These are phyloP conservation scores for Solanum corneliomulleri DNA, from an alignment of 257 asterid species.

Conservation along the genomic window DNA sequence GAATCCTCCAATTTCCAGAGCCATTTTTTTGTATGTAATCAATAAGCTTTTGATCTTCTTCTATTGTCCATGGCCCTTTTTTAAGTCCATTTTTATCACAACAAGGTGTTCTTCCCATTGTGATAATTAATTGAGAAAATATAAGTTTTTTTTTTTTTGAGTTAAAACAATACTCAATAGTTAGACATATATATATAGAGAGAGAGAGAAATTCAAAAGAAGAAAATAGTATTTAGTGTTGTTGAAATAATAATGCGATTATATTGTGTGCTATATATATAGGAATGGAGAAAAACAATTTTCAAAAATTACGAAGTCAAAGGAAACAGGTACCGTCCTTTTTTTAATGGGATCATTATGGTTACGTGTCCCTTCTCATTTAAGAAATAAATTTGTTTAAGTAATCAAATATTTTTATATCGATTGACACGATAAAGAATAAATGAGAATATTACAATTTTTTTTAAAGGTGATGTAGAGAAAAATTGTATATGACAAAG, in stretches of 20 bases:
- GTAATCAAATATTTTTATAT: neutral
- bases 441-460: neutral
- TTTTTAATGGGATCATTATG: slow-evolving; percentile 21
- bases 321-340: slow-evolving; percentile 56
- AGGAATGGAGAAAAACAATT: neutral
- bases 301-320: slow-evolving; percentile 9
- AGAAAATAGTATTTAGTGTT: neutral
- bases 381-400: neutral
- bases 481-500: neutral
- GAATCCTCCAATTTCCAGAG: slow-evolving; percentile 75
- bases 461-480: neutral
- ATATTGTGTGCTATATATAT: slow-evolving; percentile 1
- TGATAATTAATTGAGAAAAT: neutral
- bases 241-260: neutral
- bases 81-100: slow-evolving; percentile 73
- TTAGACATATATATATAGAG: neutral
- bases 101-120: slow-evolving; percentile 75
- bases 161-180: neutral
- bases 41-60: slow-evolving; percentile 66
- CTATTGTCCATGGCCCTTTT: slow-evolving; percentile 83
- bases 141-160: neutral
- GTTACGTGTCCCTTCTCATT: slow-evolving; percentile 55
- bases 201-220: neutral
- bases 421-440: neutral
- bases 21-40: slow-evolving; percentile 55